Conservation (phyloP, 2,329 filamentous ascomycete species). For the Cladosporium sp. region DNA sequence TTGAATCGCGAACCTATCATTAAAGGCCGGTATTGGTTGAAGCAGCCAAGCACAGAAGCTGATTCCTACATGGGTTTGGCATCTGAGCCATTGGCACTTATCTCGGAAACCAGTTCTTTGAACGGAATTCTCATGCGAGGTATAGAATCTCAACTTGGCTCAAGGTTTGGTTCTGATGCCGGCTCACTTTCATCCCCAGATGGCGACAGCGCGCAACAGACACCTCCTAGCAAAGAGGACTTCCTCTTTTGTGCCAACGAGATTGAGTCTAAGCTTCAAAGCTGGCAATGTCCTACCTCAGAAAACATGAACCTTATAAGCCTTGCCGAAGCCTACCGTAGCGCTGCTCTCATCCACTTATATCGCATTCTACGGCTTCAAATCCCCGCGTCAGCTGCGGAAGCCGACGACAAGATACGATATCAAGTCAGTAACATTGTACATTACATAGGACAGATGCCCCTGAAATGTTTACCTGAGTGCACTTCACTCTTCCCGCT, state of each 20-base stretch:
- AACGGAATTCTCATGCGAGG: neutral
- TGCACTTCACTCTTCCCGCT: slow-evolving; percentile 9
- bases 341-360: slow-evolving; percentile 4
- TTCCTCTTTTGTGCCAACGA: neutral
- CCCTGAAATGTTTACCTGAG: slow-evolving; percentile 4
- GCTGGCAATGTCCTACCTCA: neutral
- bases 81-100: neutral
- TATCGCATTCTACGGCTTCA: neutral
- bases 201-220: neutral
- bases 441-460: neutral
- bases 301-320: neutral
- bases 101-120: slow-evolving; percentile 2
- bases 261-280: neutral
- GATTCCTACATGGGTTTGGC: slow-evolving; percentile 10
- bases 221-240: neutral
- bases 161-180: neutral
- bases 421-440: neutral
- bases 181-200: neutral
- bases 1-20: slow-evolving; percentile 7
- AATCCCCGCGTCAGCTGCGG: neutral
- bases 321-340: slow-evolving; percentile 9
- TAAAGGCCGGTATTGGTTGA: neutral
- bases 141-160: neutral
- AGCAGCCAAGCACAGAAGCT: neutral
- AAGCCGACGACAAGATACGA: neutral